Evolutionary conservation across 345 rosid species (phyloP).

Genomic region (Populus simonii): DNA sequence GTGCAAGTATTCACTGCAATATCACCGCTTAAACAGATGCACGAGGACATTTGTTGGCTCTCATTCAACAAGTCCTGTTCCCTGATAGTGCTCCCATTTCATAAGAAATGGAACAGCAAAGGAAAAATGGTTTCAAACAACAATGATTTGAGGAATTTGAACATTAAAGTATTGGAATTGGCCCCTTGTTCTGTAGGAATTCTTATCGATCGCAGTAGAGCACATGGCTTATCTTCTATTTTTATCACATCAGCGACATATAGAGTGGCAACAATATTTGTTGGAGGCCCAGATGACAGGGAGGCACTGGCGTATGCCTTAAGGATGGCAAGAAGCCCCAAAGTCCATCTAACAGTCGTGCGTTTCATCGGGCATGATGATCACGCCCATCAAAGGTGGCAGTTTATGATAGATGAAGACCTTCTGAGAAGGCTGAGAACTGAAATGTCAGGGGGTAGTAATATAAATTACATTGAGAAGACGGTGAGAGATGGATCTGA

Average conservation of each 20-base stretch:
- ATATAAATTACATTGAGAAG: background rate
- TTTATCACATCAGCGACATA: background rate
- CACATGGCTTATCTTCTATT: background rate
- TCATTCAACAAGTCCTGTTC: conserved; percentile 18
- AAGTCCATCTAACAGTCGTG: background rate
- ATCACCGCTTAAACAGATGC: conserved; percentile 18
- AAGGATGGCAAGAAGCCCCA: background rate
- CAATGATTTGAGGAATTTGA: background rate
- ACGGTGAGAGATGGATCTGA: background rate
- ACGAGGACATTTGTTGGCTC: conserved; percentile 24
- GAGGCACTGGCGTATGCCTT: background rate
- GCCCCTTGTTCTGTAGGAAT: background rate
- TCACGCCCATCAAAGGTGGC: too few species aligned
- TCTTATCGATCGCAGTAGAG: background rate
- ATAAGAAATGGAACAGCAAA: conserved; percentile 19
- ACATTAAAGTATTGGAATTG: background rate
- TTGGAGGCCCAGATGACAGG: background rate
- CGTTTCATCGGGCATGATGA: background rate
- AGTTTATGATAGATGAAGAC: background rate
- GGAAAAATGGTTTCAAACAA: conserved; percentile 13
- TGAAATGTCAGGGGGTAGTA: background rate
- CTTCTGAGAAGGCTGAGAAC: background rate
- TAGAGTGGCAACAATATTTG: background rate
- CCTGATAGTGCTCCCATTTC: conserved; percentile 17
- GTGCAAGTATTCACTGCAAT: conserved; percentile 26